Percentiles rank a stretch among this genome's conserved stretches.
Conservation (phyloP, 345 rosid species). For the Sisymbrium altissimum region DNA sequence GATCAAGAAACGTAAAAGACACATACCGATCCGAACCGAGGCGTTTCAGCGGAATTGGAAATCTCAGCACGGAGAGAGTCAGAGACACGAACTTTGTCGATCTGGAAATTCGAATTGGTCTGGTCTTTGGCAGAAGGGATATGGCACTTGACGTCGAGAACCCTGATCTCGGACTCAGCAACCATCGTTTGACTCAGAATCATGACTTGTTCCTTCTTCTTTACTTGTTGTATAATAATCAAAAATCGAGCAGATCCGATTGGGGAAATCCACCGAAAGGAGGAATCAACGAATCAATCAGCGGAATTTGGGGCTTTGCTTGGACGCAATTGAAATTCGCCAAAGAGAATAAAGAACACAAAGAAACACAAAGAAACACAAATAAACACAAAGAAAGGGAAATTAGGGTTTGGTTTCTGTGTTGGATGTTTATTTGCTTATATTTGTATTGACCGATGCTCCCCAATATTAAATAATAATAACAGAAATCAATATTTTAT, state of each 20-base stretch:
- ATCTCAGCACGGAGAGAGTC: constrained; percentile 20
- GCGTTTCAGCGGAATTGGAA: constrained; percentile 28
- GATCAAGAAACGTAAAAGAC: constrained; percentile 14
- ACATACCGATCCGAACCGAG: constrained; percentile 34
- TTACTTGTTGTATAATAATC: background rate
- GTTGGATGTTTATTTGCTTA: constrained; percentile 27
- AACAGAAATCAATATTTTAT: background rate
- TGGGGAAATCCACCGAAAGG: background rate
- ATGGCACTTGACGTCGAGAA: constrained; percentile 36
- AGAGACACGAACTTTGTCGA: constrained; percentile 24
- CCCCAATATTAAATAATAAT: background rate
- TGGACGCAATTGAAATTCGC: constrained; percentile 34
- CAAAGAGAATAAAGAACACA: constrained; percentile 15
- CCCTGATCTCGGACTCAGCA: constrained; percentile 33
- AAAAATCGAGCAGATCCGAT: constrained; percentile 15
- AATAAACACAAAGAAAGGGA: background rate
- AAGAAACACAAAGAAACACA: background rate
- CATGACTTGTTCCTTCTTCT: background rate
- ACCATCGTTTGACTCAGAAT: constrained; percentile 35
- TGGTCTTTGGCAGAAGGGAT: constrained; percentile 23
- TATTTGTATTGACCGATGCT: background rate
- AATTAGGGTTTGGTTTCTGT: constrained; percentile 32
- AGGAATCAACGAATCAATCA: background rate
- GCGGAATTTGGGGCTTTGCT: constrained; percentile 1
- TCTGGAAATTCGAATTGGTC: constrained; percentile 27